Conservation (phyloP, 2,329 filamentous ascomycete genomes). For the Fusarium sp. region DNA sequence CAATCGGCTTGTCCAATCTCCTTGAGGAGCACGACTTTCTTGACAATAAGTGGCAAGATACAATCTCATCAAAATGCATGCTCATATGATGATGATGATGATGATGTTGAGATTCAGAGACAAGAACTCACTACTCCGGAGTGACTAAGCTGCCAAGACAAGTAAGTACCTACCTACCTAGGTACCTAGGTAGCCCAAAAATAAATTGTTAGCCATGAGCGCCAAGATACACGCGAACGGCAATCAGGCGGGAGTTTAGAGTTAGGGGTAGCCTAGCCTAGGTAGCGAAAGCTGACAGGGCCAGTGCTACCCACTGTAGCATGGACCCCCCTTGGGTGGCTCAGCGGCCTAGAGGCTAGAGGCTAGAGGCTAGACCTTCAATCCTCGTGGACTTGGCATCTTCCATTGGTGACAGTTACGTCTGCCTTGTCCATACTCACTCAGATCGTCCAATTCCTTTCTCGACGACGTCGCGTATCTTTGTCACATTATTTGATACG, state of each 20-base stretch:
- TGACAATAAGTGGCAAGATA: neutral
- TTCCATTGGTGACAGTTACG: constrained; percentile 36
- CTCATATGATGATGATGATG: no score
- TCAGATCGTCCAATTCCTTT: constrained; percentile 30
- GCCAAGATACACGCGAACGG: constrained; percentile 36
- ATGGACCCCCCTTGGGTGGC: neutral
- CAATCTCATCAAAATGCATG: neutral
- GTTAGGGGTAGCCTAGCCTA: constrained; percentile 29
- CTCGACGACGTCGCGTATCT: constrained; percentile 21
- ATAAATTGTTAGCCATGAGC: constrained; percentile 41
- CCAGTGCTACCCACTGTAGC: constrained; percentile 10
- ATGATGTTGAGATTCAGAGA: constrained; percentile 8
- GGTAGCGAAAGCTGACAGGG: constrained; percentile 11
- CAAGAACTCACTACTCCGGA: neutral
- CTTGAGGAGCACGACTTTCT: neutral
- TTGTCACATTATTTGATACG: constrained; percentile 21
- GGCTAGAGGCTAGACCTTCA: constrained; percentile 18
- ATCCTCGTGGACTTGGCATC: constrained; percentile 41
- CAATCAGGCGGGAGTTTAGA: constrained; percentile 41
- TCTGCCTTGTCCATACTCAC: constrained; percentile 34
- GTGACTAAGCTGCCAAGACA: constrained; percentile 38
- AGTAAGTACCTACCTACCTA: no score
- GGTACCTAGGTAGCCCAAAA: no score
- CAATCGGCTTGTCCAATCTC: neutral
- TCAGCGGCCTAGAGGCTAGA: constrained; percentile 25